Conservation (phyloP, 768 basidiomycete species). For the Strobilomyces confusus region DNA sequence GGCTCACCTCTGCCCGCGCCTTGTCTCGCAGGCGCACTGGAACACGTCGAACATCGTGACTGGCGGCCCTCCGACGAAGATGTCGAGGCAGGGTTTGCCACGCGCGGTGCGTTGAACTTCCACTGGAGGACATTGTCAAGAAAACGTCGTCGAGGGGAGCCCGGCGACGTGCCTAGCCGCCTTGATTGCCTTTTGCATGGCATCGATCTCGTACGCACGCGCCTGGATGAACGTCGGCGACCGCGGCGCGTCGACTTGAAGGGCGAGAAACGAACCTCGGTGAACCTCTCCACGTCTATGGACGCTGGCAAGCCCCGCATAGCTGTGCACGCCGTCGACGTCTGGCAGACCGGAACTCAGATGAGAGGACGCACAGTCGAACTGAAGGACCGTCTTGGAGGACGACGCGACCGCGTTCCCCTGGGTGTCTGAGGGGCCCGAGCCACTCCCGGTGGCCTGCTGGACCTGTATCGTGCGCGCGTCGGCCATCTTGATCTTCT, state of each 20-base stretch:
- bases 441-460: conserved; percentile 14
- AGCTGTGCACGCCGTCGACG: conserved; percentile 34
- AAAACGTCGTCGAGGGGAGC: rapidly evolving
- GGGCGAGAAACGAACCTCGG: conserved; percentile 51
- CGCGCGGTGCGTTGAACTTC: conserved; percentile 69
- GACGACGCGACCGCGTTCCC: conserved; percentile 33
- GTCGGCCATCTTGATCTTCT: conserved; percentile 60
- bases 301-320: conserved; percentile 61
- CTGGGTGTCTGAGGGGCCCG: not conserved
- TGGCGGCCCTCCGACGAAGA: conserved; percentile 87
- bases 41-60: conserved; percentile 89
- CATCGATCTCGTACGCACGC: conserved; percentile 82
- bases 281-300: conserved; percentile 86
- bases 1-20: conserved; percentile 73
- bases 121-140: conserved; percentile 36
- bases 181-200: conserved; percentile 87
- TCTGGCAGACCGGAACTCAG: not conserved
- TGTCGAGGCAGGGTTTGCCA: conserved; percentile 95
- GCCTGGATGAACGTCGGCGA: conserved; percentile 44
- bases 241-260: not conserved
- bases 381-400: conserved; percentile 35
- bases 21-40: conserved; percentile 79
- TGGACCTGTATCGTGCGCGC: conserved; percentile 72
- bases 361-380: conserved; percentile 37
- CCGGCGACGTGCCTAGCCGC: conserved; percentile 51